Conservation (phyloP, 2,329 filamentous ascomycete species). For the Fusarium anguioides region DNA sequence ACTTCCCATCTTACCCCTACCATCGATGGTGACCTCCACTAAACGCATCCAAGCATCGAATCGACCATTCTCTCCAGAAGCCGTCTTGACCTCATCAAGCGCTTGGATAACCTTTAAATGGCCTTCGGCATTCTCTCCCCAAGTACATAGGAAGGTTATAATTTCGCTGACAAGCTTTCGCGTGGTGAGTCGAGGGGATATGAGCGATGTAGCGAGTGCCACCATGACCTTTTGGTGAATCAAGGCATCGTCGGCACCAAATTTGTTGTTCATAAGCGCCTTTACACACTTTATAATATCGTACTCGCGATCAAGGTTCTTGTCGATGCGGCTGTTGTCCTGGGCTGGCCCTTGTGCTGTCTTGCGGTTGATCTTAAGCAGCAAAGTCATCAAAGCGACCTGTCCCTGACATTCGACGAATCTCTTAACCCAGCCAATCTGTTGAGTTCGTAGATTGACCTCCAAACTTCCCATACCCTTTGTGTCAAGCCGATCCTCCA, state of each 20-base stretch:
- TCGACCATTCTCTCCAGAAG: constrained; percentile 90
- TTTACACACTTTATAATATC: constrained; percentile 98
- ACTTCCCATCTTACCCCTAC: constrained; percentile 98
- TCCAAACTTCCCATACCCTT: constrained; percentile 94
- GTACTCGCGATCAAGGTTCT: constrained; percentile 90
- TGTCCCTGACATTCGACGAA: constrained; percentile 98
- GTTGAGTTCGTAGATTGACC: constrained; percentile 94
- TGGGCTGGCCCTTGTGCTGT: constrained; percentile 78
- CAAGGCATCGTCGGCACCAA: constrained; percentile 95
- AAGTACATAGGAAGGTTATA: constrained; percentile 94
- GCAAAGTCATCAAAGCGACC: constrained; percentile 91
- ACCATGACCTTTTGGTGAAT: constrained; percentile 90
- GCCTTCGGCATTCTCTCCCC: constrained; percentile 83
- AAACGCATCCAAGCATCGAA: constrained; percentile 99
- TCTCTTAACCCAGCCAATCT: constrained; percentile 95
- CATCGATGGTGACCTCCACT: constrained; percentile 96
- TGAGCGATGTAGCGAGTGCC: constrained; percentile 85
- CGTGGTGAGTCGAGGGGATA: constrained; percentile 89
- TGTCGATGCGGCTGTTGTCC: constrained; percentile 70
- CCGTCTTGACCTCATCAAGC: constrained; percentile 88
- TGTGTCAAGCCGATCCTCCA: constrained; percentile 92
- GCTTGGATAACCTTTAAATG: constrained; percentile 94
- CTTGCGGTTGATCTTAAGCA: constrained; percentile 92
- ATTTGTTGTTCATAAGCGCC: constrained; percentile 99
- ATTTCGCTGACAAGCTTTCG: constrained; percentile 96